phyloP scores from a whole-genome alignment of 2,329 filamentous ascomycete genomes.

The Calonectria pauciramosa region DNA sequence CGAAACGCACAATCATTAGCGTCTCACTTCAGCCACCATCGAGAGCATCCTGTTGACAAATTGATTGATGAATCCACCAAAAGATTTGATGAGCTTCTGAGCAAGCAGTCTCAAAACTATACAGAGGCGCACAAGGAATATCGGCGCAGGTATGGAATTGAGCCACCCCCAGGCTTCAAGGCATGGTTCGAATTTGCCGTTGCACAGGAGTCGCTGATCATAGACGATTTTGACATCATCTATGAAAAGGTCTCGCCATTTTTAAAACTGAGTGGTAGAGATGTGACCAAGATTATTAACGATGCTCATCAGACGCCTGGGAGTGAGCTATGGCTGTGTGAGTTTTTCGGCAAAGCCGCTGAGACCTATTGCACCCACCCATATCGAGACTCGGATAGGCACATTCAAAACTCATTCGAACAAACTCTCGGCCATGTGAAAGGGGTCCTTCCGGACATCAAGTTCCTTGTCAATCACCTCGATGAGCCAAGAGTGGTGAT shows the following conservation, averaged over 20 bases:
- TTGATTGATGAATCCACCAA: constrained; percentile 46
- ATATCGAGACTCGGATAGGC: constrained; percentile 49
- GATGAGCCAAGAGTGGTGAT: constrained; percentile 62
- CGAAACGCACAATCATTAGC: constrained; percentile 24
- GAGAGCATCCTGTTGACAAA: constrained; percentile 53
- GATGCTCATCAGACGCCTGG: constrained; percentile 37
- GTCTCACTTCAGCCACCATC: constrained; percentile 25
- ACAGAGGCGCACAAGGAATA: constrained; percentile 57
- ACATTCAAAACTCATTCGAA: constrained; percentile 50
- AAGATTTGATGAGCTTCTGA: constrained; percentile 48
- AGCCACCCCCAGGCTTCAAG: constrained; percentile 62
- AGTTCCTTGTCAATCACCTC: constrained; percentile 61
- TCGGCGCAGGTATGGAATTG: constrained; percentile 54
- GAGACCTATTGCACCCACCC: constrained; percentile 52
- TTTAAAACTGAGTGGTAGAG: constrained; percentile 52
- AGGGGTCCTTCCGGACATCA: constrained; percentile 52
- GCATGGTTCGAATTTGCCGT: constrained; percentile 60
- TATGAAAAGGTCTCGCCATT: constrained; percentile 57
- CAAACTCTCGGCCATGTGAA: constrained; percentile 43
- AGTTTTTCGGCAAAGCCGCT: constrained; percentile 40
- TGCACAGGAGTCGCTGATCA: constrained; percentile 57
- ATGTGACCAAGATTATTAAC: constrained; percentile 48
- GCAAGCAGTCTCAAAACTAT: constrained; percentile 55
- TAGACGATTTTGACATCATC: constrained; percentile 65
- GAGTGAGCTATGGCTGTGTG: constrained; percentile 56